Conservation (phyloP, 768 basidiomycete species). For the Strobilomyces dryophilus region DNA sequence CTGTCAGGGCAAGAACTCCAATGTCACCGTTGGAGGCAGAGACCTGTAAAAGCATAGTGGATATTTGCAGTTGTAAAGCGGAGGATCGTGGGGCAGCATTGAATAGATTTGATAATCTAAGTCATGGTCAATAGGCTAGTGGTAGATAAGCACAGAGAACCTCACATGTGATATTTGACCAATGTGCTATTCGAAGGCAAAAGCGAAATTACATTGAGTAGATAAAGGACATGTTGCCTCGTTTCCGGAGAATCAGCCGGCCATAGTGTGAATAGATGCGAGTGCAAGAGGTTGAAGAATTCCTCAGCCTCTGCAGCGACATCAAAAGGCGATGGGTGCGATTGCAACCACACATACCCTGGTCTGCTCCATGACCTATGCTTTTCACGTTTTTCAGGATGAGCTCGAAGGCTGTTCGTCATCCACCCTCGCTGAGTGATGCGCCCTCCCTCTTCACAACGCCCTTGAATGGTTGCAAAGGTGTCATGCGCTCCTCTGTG, state of each 20-base stretch:
- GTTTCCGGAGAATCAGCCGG: slow-evolving; percentile 50
- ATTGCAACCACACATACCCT: slow-evolving; percentile 45
- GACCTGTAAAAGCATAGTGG: slow-evolving; percentile 54
- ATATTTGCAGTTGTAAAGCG: slow-evolving; percentile 58
- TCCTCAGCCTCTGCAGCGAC: slow-evolving; percentile 67
- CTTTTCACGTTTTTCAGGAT: slow-evolving; percentile 60
- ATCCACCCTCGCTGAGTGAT: slow-evolving; percentile 50
- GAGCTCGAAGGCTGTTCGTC: slow-evolving; percentile 53
- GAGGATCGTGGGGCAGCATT: slow-evolving; percentile 70
- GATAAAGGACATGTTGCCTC: slow-evolving; percentile 43
- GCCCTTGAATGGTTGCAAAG: slow-evolving; percentile 65
- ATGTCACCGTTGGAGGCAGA: slow-evolving; percentile 61
- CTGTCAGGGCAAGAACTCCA: slow-evolving; percentile 54
- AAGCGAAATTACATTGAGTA: slow-evolving; percentile 41
- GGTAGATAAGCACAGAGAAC: background rate
- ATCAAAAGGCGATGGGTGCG: background rate
- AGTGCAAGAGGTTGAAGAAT: slow-evolving; percentile 79
- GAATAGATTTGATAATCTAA: slow-evolving; percentile 77
- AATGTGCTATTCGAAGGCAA: slow-evolving; percentile 49
- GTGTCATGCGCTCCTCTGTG: slow-evolving; percentile 62
- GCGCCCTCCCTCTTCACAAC: slow-evolving; percentile 48
- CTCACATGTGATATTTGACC: slow-evolving; percentile 73
- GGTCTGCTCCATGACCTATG: slow-evolving; percentile 73
- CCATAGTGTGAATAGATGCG: slow-evolving; percentile 65
- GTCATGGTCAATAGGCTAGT: slow-evolving; percentile 4